A percentile compares a stretch with the other conserved stretches of the same genome.
Conservation (phyloP, 2,329 filamentous ascomycete species). For the Xylaria sp. region DNA sequence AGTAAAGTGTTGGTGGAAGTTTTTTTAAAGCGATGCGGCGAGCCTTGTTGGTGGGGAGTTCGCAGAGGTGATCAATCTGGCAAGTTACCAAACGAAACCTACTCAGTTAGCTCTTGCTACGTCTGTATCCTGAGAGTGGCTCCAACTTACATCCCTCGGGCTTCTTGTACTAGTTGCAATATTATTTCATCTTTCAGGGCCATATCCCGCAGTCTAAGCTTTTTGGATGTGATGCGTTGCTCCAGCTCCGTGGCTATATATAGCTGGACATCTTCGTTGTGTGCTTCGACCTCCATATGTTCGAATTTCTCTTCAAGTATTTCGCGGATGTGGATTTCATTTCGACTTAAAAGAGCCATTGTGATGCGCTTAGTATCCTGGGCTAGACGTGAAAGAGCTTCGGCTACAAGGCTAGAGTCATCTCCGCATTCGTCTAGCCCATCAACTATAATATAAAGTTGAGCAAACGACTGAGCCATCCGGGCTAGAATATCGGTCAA, state of each 20-base stretch:
- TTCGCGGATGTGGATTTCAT: not conserved
- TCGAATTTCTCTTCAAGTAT: not conserved
- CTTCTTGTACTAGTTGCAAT: not conserved
- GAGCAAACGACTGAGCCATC: not conserved
- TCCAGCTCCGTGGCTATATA: not conserved
- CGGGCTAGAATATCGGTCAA: not conserved
- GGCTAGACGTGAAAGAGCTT: not conserved
- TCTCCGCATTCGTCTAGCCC: not conserved
- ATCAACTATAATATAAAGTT: not conserved
- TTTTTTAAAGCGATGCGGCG: not conserved
- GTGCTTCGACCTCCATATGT: not conserved
- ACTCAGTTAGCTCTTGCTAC: not conserved
- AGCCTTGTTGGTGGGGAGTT: not conserved
- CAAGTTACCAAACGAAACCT: not conserved
- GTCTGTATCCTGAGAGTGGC: not conserved
- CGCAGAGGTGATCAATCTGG: not conserved
- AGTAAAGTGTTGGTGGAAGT: not conserved
- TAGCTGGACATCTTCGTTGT: not conserved
- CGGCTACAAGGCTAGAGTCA: not conserved
- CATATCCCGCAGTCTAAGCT: not conserved
- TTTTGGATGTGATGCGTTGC: not conserved
- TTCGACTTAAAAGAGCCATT: not conserved
- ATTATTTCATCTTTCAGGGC: not conserved
- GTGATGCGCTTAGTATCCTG: not conserved
- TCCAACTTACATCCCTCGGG: not conserved